Conservation (phyloP, 192 early-diverging fungal genomes). For the Podila verticillata region DNA sequence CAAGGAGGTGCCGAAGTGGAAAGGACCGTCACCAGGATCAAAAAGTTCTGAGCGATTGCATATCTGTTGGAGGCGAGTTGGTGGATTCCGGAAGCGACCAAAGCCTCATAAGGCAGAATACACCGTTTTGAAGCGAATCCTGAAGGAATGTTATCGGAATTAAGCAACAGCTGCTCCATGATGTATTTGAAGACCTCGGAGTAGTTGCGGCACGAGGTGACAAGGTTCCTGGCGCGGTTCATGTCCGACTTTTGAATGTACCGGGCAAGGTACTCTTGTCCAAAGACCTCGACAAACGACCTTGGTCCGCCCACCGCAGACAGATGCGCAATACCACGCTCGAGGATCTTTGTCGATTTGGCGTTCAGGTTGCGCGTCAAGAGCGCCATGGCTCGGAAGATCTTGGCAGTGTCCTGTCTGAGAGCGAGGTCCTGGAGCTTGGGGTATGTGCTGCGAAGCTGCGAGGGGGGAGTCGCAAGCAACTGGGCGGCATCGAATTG, state of each 20-base stretch:
- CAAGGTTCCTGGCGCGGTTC: constrained; percentile 36
- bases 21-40: constrained; percentile 24
- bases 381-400: constrained; percentile 29
- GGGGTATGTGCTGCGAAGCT: constrained; percentile 34
- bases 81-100: constrained; percentile 32
- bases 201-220: constrained; percentile 18
- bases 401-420: constrained; percentile 25
- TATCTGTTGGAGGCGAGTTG: constrained; percentile 31
- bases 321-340: constrained; percentile 18
- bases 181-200: constrained; percentile 21
- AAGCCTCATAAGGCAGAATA: constrained; percentile 35
- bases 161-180: constrained; percentile 18
- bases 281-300: constrained; percentile 29
- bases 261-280: constrained; percentile 16
- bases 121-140: constrained; percentile 16
- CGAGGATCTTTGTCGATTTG: constrained; percentile 23
- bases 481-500: constrained; percentile 42
- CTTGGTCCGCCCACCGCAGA: constrained; percentile 21
- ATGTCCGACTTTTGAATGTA: constrained; percentile 38
- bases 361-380: constrained; percentile 15
- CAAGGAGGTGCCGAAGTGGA: constrained; percentile 20
- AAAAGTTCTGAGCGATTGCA: constrained; percentile 30
- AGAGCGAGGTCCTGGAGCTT: constrained; percentile 27
- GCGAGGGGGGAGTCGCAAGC: constrained; percentile 34
- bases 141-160: constrained; percentile 12